Base-by-base conservation (phyloP, 805 yeast genomes). In the Clavispora asparagi region DNA sequence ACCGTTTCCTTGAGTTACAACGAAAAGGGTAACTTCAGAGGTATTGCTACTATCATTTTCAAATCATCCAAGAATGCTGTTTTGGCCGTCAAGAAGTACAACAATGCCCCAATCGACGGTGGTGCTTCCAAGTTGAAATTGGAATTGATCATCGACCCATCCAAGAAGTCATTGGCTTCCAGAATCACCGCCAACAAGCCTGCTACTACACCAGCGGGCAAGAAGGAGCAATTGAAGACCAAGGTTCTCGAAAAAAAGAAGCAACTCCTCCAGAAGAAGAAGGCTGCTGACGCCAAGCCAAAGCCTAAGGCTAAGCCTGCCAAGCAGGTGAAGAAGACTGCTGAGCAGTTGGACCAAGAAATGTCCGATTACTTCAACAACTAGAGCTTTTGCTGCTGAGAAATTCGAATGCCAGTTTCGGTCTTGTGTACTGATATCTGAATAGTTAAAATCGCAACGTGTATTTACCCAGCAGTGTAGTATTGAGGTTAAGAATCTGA, bases 341-440 rank as follows among this genome's bases (percentile, higher is more conserved):
- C 87, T 53, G 98, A 87, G 67, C 92, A 94, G 71, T 81, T 92
- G 63, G 99, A 94, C 71, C 96, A 91, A 65, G 98, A 92, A 74
- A 92, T 94, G 99, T 86, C 90, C 52, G 98, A 91, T 64, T 92
- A 92, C 73, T 91, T 92, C 59, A 82, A 81, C 52, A 73, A 55
- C 54, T 55, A 48, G 43, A 30, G 36, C 27, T 19, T 35, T 12
- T 9, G 8, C 13, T 11, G 27, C 14, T 4, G n/a, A 35, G 2
- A 14, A 14, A n/a, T 29, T 29, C 32, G 5, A 31, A 9, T 6
- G 10, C 17, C 35, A 31, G 25, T 17, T 16, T 33, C 13, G 13
- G 37, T 17, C 37, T 17, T 16, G 11, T 33, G 37, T 3, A 11
- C 35, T 6, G 17, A 31, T 10, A 33, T 16, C 37, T 33, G 25